A percentile compares a stretch with the other conserved stretches of the same genome.
Conservation (phyloP, 352 stramenopile genomes). For the Phytophthora brassicae region DNA sequence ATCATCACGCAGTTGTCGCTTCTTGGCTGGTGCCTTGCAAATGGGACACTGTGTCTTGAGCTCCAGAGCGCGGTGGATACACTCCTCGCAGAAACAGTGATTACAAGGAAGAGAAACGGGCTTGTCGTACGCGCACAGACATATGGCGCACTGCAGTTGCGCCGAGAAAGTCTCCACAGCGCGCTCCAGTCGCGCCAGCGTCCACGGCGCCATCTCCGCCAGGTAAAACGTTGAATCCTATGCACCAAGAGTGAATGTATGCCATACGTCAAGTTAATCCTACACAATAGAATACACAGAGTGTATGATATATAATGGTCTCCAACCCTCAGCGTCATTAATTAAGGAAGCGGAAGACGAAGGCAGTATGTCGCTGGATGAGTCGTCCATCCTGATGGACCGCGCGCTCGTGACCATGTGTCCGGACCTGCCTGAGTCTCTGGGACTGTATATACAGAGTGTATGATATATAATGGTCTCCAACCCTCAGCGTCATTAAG, state of each 20-base stretch:
- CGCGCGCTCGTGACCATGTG: slow-evolving; percentile 79
- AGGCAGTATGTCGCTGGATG: slow-evolving; percentile 79
- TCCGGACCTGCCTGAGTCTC: slow-evolving; percentile 70
- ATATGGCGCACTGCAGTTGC: slow-evolving; percentile 86
- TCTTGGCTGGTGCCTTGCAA: slow-evolving; percentile 82
- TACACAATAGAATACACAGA: too few relatives aligned
- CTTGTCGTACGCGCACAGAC: slow-evolving; percentile 68
- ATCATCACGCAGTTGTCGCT: slow-evolving; percentile 74
- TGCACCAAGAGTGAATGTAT: too few relatives aligned
- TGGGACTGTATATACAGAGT: slow-evolving; percentile 78
- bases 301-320: too few relatives aligned
- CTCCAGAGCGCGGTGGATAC: slow-evolving; percentile 81
- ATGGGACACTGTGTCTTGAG: slow-evolving; percentile 81
- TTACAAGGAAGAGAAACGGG: slow-evolving; percentile 83
- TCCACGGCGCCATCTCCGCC: slow-evolving; percentile 32
- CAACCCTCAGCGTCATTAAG: too few relatives aligned
- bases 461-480: too few relatives aligned
- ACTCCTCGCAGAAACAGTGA: slow-evolving; percentile 88
- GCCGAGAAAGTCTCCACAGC: slow-evolving; percentile 67
- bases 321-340: too few relatives aligned
- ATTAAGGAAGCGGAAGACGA: too few relatives aligned
- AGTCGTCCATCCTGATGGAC: slow-evolving; percentile 74
- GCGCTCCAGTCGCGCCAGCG: slow-evolving; percentile 52
- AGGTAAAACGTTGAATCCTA: neutral
- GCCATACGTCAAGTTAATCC: too few relatives aligned